Evolutionary conservation across 2,329 filamentous ascomycete genomes (phyloP).

Genomic region (Stemphylium beticola): DNA sequence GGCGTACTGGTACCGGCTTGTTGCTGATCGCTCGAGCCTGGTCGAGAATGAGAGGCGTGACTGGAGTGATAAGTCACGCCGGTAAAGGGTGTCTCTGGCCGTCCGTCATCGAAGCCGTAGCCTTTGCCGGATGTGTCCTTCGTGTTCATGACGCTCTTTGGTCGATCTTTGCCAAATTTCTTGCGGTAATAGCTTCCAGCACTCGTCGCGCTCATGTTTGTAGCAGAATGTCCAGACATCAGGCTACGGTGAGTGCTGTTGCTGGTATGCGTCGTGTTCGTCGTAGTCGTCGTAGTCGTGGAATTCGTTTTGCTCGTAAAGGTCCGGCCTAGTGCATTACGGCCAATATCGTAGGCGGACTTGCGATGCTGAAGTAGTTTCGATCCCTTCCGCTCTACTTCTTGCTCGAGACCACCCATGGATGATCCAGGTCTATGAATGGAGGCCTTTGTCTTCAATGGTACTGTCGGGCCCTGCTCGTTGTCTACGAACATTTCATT

Average conservation of each 20-base stretch:
- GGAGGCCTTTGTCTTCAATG: conserved; percentile 59
- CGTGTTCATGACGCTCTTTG: conserved; percentile 70
- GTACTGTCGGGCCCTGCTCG: conserved; percentile 60
- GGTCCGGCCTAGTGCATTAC: conserved; percentile 73
- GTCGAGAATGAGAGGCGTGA: conserved; percentile 66
- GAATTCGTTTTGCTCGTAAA: conserved; percentile 89
- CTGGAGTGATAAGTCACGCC: conserved; percentile 91
- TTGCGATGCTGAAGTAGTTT: conserved; percentile 65
- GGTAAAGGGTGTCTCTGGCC: conserved; percentile 66
- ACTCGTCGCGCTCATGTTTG: conserved; percentile 91
- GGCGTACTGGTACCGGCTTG: conserved; percentile 60
- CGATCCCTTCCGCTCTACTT: conserved; percentile 39
- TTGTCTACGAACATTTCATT: conserved; percentile 60
- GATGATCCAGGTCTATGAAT: conserved; percentile 52
- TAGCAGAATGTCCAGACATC: conserved; percentile 92
- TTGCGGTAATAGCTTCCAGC: conserved; percentile 89
- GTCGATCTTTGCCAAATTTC: conserved; percentile 60
- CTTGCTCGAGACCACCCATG: conserved; percentile 35
- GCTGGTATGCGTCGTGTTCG: conserved; percentile 61
- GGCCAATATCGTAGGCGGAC: conserved; percentile 79
- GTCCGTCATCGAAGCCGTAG: conserved; percentile 46
- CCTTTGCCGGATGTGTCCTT: conserved; percentile 49
- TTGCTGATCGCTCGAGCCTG: conserved; percentile 55
- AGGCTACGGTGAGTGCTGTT: conserved; percentile 81
- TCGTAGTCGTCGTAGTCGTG: conserved; percentile 59